Percentiles rank a stretch among this genome's conserved stretches.
Conservation (phyloP, 192 early-diverging fungal genomes). For the Pilobolus umbonatus region DNA sequence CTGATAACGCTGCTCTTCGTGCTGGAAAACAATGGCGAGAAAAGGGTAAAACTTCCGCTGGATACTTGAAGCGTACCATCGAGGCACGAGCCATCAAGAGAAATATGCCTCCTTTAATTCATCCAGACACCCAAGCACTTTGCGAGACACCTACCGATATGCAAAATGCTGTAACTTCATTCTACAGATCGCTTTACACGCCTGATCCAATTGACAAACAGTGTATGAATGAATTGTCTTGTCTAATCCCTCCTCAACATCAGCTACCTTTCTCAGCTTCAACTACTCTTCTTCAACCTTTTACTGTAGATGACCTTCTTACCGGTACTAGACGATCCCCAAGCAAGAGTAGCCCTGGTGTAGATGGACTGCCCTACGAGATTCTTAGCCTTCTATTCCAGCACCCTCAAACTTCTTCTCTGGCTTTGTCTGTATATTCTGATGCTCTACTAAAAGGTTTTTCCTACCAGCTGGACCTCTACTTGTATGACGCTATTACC, state of each 20-base stretch:
- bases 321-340: neutral
- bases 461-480: neutral
- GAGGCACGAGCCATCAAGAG: too few species aligned
- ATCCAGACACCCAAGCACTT: neutral
- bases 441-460: neutral
- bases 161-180: neutral
- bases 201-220: neutral
- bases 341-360: neutral
- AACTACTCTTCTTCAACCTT: neutral
- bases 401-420: neutral
- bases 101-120: neutral
- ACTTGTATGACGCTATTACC: slow-evolving; percentile 17
- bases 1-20: neutral
- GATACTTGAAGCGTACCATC: neutral
- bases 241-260: neutral
- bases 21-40: neutral
- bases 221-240: neutral
- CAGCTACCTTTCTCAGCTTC: neutral
- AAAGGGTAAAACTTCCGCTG: slow-evolving; percentile 1
- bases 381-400: neutral
- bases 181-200: neutral
- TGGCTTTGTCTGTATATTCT: neutral
- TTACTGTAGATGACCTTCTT: neutral
- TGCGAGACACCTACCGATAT: neutral
- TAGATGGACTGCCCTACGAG: slow-evolving; percentile 1